Percentiles rank a stretch among this genome's conserved stretches.
Evolutionary conservation across 495 filamentous ascomycete species (phyloP).

Genomic region (Rhypophila decipiens): DNA sequence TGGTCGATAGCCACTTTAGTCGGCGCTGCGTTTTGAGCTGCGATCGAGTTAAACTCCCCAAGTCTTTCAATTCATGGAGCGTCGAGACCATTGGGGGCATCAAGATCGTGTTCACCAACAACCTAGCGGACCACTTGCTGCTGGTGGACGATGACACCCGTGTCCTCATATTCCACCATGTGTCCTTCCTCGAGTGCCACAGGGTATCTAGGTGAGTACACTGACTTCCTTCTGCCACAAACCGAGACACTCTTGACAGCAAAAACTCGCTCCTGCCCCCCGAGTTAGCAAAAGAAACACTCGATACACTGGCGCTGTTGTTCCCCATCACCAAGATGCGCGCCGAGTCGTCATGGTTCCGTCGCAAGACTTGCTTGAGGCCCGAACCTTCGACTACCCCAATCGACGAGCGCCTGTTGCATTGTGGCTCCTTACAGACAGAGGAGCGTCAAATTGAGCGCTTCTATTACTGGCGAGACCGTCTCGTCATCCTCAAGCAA

Average conservation of each 20-base stretch:
- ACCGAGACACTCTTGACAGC: neutral
- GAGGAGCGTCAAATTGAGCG: slow-evolving; percentile 27
- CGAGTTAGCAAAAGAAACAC: slow-evolving; percentile 27
- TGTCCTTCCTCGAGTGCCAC: slow-evolving; percentile 22
- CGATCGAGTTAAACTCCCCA: slow-evolving; percentile 17
- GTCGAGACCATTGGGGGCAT: slow-evolving; percentile 31
- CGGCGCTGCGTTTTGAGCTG: slow-evolving; percentile 3
- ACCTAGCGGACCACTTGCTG: slow-evolving; percentile 41
- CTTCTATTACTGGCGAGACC: slow-evolving; percentile 47
- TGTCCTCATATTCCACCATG: slow-evolving; percentile 42
- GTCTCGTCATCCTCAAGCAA: slow-evolving; percentile 45
- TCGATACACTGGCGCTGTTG: slow-evolving; percentile 38
- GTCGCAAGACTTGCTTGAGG: neutral
- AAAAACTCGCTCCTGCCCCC: neutral
- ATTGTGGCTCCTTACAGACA: neutral
- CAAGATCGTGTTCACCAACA: slow-evolving; percentile 35
- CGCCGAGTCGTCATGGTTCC: neutral
- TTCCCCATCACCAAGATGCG: slow-evolving; percentile 21
- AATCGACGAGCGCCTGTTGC: neutral
- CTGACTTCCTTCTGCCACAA: neutral
- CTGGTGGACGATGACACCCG: slow-evolving; percentile 33
- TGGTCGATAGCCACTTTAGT: slow-evolving; percentile 8
- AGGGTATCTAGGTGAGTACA: neutral
- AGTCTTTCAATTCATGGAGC: slow-evolving; percentile 19
- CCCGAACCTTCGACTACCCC: neutral